Base-by-base conservation (phyloP, 140 eudicot genomes). In the Senecio squalidus region DNA sequence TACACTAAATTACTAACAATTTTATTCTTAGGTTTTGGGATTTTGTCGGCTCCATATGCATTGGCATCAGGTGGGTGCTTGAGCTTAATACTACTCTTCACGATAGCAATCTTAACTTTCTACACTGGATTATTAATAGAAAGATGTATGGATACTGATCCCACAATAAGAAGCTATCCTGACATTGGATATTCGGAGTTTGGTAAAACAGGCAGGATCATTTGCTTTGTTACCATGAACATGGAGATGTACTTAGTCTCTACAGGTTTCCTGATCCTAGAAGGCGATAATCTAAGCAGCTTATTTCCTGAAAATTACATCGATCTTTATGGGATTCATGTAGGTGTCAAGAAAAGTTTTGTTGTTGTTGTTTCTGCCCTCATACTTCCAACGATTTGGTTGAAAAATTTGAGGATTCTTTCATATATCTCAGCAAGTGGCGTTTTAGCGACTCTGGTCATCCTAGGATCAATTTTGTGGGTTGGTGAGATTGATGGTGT, bases 101-200 rank as follows among this genome's bases (percentile, higher is more conserved):
- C 25, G 5, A 54, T 85, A 3, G 95, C 95, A 0, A 3, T 33
- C 41, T 39, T 58, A 17, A 74, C 89, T 23, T 82, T 66, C 82
- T 85, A 85, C 75, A 76, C 95, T 0, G 86, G 82, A n/a, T 51
- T 82, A 23, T 64, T 85, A 13, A 78, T 85, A 7, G 46, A 78
- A 58, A 64, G 77, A 67, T 85, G 95, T 68, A 85, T 85, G 95
- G 95, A 85, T 25, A 28, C 71, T 18, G 81, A 81, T 65, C 71
- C 81, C 9, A 62, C 24, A 1, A 78, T 85, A 28, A 62, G 58
- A 74, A 75, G 62, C 36, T 85, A 85, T 58, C 95, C 89, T 0
- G 95, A 85, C 60, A 81, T 85, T 9, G 95, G 86, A 0, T 66
- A 78, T 6, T 67, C 72, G 1, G 95, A 89, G 3, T 85, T 85